Percentiles rank a stretch among this genome's conserved stretches.
Evolutionary conservation across 306 rosid species (phyloP).

Genomic region (Casuarina glauca): DNA sequence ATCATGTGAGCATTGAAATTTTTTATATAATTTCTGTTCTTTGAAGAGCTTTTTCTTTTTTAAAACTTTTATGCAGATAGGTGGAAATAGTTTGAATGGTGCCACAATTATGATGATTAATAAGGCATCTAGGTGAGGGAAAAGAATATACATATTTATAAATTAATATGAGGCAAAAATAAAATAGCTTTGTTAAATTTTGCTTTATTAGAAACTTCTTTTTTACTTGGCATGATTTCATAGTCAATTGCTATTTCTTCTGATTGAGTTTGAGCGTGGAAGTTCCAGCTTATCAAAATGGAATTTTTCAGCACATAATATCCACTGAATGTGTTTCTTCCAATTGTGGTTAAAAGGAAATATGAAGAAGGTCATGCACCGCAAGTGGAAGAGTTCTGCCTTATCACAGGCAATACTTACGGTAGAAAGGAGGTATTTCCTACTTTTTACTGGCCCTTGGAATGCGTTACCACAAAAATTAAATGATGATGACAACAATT

Average conservation of each 20-base stretch:
- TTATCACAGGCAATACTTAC: slow-evolving; percentile 67
- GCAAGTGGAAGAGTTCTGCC: slow-evolving; percentile 57
- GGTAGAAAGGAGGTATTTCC: slow-evolving; percentile 56
- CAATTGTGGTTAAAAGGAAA: slow-evolving; percentile 41
- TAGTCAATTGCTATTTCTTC: neutral
- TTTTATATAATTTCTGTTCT: neutral
- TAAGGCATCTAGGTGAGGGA: neutral
- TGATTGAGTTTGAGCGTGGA: neutral
- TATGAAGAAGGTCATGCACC: slow-evolving; percentile 70
- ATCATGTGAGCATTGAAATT: neutral
- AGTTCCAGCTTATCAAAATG: neutral
- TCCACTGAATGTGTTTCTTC: slow-evolving; percentile 13
- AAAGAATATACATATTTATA: neutral
- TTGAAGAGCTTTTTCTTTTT: neutral
- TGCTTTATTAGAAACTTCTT: neutral
- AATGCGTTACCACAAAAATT: neutral
- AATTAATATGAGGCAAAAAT: neutral
- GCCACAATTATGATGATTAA: neutral
- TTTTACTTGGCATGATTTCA: neutral
- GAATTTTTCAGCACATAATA: neutral
- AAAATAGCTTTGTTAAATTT: neutral
- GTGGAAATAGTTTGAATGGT: neutral
- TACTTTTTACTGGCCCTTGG: neutral
- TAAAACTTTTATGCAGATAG: neutral
- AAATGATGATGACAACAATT: neutral